These are phyloP conservation scores for Viola odorata DNA, from an alignment of 345 rosid species.

Conservation along the genomic window DNA sequence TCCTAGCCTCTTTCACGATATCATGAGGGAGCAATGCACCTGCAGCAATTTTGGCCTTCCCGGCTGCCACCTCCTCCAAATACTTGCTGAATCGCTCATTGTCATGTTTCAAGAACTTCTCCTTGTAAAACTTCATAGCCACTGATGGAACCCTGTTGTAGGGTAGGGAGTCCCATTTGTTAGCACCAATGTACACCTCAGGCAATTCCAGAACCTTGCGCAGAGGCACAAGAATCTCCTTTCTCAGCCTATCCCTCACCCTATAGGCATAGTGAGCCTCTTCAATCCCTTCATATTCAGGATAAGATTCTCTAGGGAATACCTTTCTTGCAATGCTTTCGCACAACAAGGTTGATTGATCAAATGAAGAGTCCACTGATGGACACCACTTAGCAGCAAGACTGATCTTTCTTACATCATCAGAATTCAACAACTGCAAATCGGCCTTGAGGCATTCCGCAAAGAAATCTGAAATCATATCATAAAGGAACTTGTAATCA, in stretches of 20 bases:
- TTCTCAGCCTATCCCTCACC: slow-evolving; percentile 5
- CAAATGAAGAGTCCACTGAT: slow-evolving; percentile 50
- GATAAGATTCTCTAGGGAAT: slow-evolving; percentile 33
- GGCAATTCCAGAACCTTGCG: slow-evolving; percentile 50
- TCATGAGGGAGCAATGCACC: slow-evolving; percentile 66
- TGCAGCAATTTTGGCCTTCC: slow-evolving; percentile 46
- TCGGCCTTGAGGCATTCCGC: slow-evolving; percentile 32
- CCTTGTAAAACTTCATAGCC: slow-evolving; percentile 60
- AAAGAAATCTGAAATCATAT: slow-evolving; percentile 48
- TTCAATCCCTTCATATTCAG: slow-evolving; percentile 50
- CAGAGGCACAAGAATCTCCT: slow-evolving; percentile 50
- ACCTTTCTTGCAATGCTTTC: slow-evolving; percentile 52
- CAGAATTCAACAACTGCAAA: slow-evolving; percentile 24
- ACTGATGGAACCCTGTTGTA: slow-evolving; percentile 57
- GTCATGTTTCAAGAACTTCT: slow-evolving; percentile 48
- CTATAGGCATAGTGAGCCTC: slow-evolving; percentile 61
- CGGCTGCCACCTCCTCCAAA: slow-evolving; percentile 36
- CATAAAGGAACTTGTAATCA: slow-evolving; percentile 43
- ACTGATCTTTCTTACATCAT: slow-evolving; percentile 30
- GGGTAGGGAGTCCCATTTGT: slow-evolving; percentile 42
- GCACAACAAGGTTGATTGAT: slow-evolving; percentile 39
- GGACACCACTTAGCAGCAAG: slow-evolving; percentile 78
- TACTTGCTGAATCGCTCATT: slow-evolving; percentile 36
- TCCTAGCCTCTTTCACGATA: slow-evolving; percentile 31
- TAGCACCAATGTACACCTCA: slow-evolving; percentile 53